Percentiles rank a stretch among this genome's conserved stretches.
phyloP scores from a whole-genome alignment of 139 green algal genomes.

The Tetraselmis striata region DNA sequence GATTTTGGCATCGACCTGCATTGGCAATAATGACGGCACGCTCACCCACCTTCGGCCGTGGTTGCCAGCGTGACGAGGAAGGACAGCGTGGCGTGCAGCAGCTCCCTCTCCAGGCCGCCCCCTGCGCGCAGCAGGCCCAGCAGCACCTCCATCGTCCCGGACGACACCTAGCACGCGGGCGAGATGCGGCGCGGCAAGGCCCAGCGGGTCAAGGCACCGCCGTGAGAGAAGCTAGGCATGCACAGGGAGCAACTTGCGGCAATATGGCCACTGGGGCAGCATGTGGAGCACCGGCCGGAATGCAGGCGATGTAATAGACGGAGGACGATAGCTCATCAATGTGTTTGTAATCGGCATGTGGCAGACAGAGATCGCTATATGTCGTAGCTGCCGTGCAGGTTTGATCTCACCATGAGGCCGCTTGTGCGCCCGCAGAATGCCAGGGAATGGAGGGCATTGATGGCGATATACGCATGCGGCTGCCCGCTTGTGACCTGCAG shows the following conservation, averaged over 20 bases:
- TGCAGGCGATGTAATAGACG: too few relatives aligned
- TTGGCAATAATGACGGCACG: neutral
- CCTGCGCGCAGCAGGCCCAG: neutral
- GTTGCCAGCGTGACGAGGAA: neutral
- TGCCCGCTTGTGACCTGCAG: neutral
- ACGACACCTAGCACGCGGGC: neutral
- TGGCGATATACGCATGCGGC: neutral
- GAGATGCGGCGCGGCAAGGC: too few relatives aligned
- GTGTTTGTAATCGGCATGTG: too few relatives aligned
- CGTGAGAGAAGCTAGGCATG: too few relatives aligned
- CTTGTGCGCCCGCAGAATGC: neutral
- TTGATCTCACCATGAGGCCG: neutral
- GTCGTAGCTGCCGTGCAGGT: too few relatives aligned
- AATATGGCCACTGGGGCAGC: too few relatives aligned
- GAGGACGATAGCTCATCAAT: too few relatives aligned
- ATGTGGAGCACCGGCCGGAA: too few relatives aligned
- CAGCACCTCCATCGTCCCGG: neutral
- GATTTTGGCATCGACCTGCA: too few relatives aligned
- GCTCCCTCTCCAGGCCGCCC: neutral
- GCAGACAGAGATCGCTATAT: too few relatives aligned
- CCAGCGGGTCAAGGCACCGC: too few relatives aligned
- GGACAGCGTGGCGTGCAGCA: neutral
- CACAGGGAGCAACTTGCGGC: too few relatives aligned
- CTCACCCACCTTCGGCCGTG: neutral
- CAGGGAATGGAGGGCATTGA: neutral